Conservation (phyloP, 768 basidiomycete species). For the Russula abietina region DNA sequence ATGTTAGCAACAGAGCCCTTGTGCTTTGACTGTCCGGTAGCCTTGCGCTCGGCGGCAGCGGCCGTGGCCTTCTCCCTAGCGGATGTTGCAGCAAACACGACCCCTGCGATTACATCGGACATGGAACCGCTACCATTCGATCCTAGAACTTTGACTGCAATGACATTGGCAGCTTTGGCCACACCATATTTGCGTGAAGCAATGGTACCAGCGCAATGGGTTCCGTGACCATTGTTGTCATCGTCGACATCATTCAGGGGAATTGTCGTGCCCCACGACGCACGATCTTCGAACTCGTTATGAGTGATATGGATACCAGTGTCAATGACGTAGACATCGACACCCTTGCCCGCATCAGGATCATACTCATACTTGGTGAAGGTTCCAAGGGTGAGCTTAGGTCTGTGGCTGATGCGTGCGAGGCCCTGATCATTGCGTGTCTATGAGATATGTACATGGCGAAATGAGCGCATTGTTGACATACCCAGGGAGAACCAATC, state of each 20-base stretch:
- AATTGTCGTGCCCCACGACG: conserved; percentile 89
- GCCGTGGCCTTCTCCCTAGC: conserved; percentile 51
- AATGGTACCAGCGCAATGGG: conserved; percentile 94
- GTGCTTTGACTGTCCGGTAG: conserved; percentile 74
- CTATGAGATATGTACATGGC: conserved; percentile 15
- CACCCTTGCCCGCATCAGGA: conserved; percentile 74
- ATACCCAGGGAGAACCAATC: conserved; percentile 80
- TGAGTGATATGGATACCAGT: conserved; percentile 88
- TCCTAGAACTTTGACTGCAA: conserved; percentile 93
- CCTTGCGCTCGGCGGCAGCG: conserved; percentile 57
- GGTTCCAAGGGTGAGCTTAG: conserved; percentile 66
- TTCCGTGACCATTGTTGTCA: conserved; percentile 94
- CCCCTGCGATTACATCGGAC: conserved; percentile 89
- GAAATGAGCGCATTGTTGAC: conserved; percentile 28
- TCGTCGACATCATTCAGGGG: conserved; percentile 76
- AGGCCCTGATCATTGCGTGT: conserved; percentile 62
- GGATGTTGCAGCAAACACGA: conserved; percentile 62
- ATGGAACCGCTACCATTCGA: conserved; percentile 90
- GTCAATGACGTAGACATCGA: conserved; percentile 85
- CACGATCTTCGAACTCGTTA: conserved; percentile 83
- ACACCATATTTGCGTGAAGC: conserved; percentile 93
- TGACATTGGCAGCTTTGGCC: conserved; percentile 84
- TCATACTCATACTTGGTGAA: conserved; percentile 81
- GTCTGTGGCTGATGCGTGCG: conserved; percentile 87
- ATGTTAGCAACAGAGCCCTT: conserved; percentile 97